Evolutionary conservation across 2,329 filamentous ascomycete species (phyloP).

Genomic region (Talaromyces islandicus): DNA sequence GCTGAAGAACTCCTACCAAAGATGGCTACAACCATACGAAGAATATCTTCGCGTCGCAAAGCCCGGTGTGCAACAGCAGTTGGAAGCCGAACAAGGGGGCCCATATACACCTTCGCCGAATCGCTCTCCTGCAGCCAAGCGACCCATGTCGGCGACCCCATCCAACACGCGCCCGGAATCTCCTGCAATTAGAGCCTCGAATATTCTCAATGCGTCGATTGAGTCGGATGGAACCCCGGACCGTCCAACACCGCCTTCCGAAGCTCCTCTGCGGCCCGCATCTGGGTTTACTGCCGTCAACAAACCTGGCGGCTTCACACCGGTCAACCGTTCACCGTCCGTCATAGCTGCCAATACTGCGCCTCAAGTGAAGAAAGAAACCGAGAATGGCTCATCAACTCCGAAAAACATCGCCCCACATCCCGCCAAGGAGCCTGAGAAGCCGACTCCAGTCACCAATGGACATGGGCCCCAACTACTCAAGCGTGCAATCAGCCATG

Average conservation of each 20-base stretch:
- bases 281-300: conserved; percentile 71
- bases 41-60: conserved; percentile 88
- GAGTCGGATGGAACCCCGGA: conserved; percentile 26
- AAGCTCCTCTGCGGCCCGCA: conserved; percentile 33
- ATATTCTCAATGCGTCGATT: conserved; percentile 52
- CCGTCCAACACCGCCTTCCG: conserved; percentile 28
- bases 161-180: conserved; percentile 55
- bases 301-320: conserved; percentile 49
- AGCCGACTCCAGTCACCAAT: conserved; percentile 44
- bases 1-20: conserved; percentile 94
- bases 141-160: conserved; percentile 36
- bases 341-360: conserved; percentile 38
- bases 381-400: conserved; percentile 53
- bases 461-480: conserved; percentile 52
- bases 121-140: conserved; percentile 64
- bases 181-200: conserved; percentile 56
- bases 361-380: conserved; percentile 45
- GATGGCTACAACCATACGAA: conserved; percentile 95
- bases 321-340: conserved; percentile 49
- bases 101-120: conserved; percentile 75
- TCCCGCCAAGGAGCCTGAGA: conserved; percentile 19
- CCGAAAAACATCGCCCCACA: conserved; percentile 60
- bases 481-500: conserved; percentile 70
- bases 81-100: conserved; percentile 88
- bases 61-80: conserved; percentile 90